Evolutionary conservation across 2,329 filamentous ascomycete genomes (phyloP), one percentile per base, ranked within the genome.

Genomic region (Coniochaeta prunicola): DNA sequence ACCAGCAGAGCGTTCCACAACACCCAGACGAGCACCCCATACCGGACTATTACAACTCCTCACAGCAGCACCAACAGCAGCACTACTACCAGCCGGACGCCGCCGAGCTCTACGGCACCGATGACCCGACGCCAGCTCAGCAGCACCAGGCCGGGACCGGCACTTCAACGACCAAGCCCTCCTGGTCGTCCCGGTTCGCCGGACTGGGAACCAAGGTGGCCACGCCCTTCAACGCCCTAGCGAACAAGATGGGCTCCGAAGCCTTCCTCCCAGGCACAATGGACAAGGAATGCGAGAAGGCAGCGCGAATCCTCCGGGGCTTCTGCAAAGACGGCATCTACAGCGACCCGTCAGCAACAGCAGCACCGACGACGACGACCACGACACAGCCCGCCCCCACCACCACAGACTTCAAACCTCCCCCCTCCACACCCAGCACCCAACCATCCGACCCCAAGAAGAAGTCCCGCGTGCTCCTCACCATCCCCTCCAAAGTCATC

Each of bases 201-300:
- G 66, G 65, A 45, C 62, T 76, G 68, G 72, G 74, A 64, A 61
- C 73, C 57, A 78, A 80, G 66, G 76, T 79, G 12, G 89, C 89
- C 17, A 84, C 82, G 1, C 91, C 91, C 2, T 86, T 96, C 68
- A 96, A 96, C 70, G 85, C 81, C 60, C 73, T 96, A 24, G 90
- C 88, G 17, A 91, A 96, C 74, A 91, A 88, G 73, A 78, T 96
- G 38, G 91, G 91, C n/a, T 75, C 74, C 54, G 91, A 96, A 73
- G 88, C 90, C 24, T 96, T 96, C 73, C 88, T 92, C 82, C 92
- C 92, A 1, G 90, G 88, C 58, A 87, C 88, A 1, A 78, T 96
- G 63, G 92, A 96, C 69, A 91, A 91, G 72, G 92, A 96, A 76
- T 89, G 88, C 65, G 91, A 96, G 73, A 96, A 96, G 77, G 91